Base-by-base conservation (phyloP, 352 stramenopile genomes). In the Phytophthora sansomeana region DNA sequence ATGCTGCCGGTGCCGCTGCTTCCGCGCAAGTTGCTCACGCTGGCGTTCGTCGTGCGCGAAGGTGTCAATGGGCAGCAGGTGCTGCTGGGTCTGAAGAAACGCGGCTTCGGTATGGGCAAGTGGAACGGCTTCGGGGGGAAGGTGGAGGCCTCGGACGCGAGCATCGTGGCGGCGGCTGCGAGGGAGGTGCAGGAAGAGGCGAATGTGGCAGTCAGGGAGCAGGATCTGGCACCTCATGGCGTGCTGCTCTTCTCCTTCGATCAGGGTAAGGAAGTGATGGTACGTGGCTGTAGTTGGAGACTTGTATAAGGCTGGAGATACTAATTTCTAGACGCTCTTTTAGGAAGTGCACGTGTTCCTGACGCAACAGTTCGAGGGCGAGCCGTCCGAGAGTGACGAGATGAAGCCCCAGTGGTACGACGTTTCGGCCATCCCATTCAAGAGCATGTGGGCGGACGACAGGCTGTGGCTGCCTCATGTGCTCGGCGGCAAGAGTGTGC, bases 51-150 rank as follows among this genome's bases (percentile, higher is more conserved):
- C 36, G 63, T 84, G 52, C 76, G 78, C 30, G 59, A 80, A 58
- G 48, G 49, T 32, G 41, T 41, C 26, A 21, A 38, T 24, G 9
- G 26, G 10, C 26, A 39, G 26, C 58, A 92, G 46, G 75, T 95
- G 30, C 72, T 96, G 29, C 72, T 96, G 17, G 91, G 91, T 3
- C 73, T 95, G 69, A 98, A 98, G 70, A 97, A 97, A 66, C 83
- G 90, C 35, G 92, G 92, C 33, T 96, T 97, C 52, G 91, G 92
- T 14, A 32, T 73, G 43, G 90, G 90, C 53, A 97, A 97, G 62
- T 97, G 88, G 88, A 97, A 97, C 60, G 90, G 92, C 29, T 97
- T 97, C 62, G 92, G 92, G 5, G 91, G 92, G 6, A 98, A 98
- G 69, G 82, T 98, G 17, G 89, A 97, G 54, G 6, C 62, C 5